Conservation (phyloP, 257 asterid species). For the Solanum commersonii region DNA sequence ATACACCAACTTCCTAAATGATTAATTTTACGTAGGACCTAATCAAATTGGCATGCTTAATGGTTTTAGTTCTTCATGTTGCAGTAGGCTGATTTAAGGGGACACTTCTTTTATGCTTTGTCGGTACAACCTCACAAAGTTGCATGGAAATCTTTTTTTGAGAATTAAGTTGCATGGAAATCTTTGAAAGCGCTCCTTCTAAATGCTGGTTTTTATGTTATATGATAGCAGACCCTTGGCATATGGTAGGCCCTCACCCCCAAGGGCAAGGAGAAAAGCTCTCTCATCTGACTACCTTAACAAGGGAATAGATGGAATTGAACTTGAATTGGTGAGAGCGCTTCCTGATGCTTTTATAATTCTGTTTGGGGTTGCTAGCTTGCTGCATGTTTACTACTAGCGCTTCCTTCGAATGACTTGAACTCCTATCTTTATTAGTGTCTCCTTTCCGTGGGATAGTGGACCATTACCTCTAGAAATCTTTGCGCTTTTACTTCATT, state of each 20-base stretch:
- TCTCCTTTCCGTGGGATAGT: neutral
- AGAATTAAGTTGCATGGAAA: neutral
- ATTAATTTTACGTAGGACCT: neutral
- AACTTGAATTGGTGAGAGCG: constrained; percentile 41
- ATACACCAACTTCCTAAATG: neutral
- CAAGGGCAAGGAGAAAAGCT: constrained; percentile 25
- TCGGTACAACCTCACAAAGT: neutral
- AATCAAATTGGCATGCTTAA: neutral
- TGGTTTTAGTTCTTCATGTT: neutral
- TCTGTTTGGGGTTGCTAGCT: neutral
- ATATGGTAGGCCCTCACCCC: constrained; percentile 33
- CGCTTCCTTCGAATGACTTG: neutral
- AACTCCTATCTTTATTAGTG: neutral
- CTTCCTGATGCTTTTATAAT: neutral
- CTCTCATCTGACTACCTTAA: constrained; percentile 24
- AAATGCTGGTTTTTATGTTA: constrained; percentile 13
- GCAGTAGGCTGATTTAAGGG: neutral
- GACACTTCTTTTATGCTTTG: neutral
- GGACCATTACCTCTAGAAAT: neutral
- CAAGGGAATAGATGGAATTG: constrained; percentile 29
- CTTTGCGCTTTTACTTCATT: neutral
- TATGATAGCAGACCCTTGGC: constrained; percentile 41
- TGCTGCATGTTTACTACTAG: neutral
- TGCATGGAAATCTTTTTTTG: neutral
- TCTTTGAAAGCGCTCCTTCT: constrained; percentile 7